Evolutionary conservation across 2,329 filamentous ascomycete genomes (phyloP), one percentile per base, ranked within the genome.

Genomic region (Colletotrichum tropicale): DNA sequence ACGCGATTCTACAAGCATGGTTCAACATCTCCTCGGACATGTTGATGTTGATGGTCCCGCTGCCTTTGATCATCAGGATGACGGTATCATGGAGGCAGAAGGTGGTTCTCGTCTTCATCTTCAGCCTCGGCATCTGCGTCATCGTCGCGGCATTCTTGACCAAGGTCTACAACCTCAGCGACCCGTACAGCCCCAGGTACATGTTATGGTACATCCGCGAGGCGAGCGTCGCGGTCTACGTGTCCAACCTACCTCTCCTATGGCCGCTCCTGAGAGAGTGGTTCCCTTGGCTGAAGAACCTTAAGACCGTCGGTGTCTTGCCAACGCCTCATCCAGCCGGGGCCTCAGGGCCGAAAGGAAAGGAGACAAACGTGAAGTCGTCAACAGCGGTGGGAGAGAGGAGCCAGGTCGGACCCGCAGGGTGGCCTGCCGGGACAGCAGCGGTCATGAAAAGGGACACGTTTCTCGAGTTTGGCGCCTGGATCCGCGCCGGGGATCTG

Each of bases 121-220:
- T 90, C 79, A 84, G 87, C 58, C 85, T 90, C 77, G 88, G 89
- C 24, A 80, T 84, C 64, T 89, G 90, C 76, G 87, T 89, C 34
- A 84, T 89, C 67, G 65, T 83, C 34, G 82, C 82, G 12, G 84
- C 84, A 16, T 70, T 84, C 28, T 80, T 90, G 9, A 89, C 86
- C 16, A 89, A 89, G 77, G 80, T 87, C 62, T 88, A 86, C 80
- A 88, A 88, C 75, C 83, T 86, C 18, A 7, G 18, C 15, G 71
- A 76, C 60, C 70, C 61, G 5, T 75, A 66, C 16, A 80, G 77
- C 66, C 78, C 77, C 7, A 60, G 78, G n/a, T 87, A 87, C 78
- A 84, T 87, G 84, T 80, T 87, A 21, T 91, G 89, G 89, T 90
- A 91, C 79, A 84, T 87, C 24, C 85, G 89, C 70, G 89, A 91